Base-by-base conservation (phyloP, 768 basidiomycete genomes). In the Calocybe gangraenosa region DNA sequence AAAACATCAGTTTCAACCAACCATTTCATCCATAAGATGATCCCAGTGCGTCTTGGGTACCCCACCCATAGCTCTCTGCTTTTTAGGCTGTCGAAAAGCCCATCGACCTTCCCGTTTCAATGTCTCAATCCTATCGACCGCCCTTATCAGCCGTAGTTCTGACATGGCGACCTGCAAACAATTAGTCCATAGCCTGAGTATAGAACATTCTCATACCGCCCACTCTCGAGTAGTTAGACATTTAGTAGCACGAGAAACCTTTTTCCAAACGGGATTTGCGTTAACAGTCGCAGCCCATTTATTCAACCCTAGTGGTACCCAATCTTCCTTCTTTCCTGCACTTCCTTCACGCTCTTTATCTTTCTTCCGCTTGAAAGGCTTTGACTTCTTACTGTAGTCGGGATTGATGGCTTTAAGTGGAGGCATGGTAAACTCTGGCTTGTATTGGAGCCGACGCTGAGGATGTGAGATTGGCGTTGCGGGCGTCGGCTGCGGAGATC, bases 21-120 rank as follows among this genome's bases (percentile, higher is more conserved):
- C 92, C 92, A 97, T 92, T 65, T 99, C 96, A 49, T 98, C 95
- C 63, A 99, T 66, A 25, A 99, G 71, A 64, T 93, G 88, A 61
- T 98, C 96, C 92, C 92, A 94, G 58, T 97, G 92, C 0, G 85
- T 81, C 66, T 94, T 96, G 2, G 72, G 69, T 39, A 84, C 54
- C 1, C 83, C 81, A 17, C 84, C 82, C 14, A 92, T 74, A 21
- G 82, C 86, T 47, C 88, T 75, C 58, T 94, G 90, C 64, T 93
- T 95, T 66, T 95, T 97, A 8, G 93, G 92, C 58, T 99, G 96
- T 42, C 95, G 71, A 56, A 95, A 90, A 53, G 87, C 87, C 95
- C 96, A 99, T 28, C 80, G 71, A 3, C 83, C 84, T 9, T 76
- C 77, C 20, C 79, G 75, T 63, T 96, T 94, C 47, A 97, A 74